Evolutionary conservation across 2,329 filamentous ascomycete species (phyloP).

Genomic region (Incumbomyces lentus): DNA sequence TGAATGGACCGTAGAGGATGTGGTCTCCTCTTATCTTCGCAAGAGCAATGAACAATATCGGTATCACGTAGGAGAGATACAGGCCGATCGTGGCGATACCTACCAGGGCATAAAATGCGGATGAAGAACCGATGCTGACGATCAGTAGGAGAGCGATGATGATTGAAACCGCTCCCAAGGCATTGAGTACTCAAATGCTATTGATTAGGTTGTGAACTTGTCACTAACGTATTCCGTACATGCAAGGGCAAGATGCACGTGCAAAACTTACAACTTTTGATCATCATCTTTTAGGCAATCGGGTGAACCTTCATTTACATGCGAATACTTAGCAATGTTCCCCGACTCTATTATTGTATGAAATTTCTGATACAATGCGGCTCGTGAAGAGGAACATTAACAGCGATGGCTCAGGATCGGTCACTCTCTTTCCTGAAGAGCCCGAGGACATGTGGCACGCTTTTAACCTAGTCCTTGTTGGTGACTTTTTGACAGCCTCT

Average conservation of each 20-base stretch:
- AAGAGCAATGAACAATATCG: constrained; percentile 36
- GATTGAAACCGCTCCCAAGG: constrained; percentile 10
- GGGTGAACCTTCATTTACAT: too few species aligned
- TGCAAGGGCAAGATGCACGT: too few species aligned
- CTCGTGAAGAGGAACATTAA: constrained; percentile 59
- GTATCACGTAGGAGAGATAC: constrained; percentile 39
- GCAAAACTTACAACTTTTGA: too few species aligned
- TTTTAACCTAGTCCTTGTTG: constrained; percentile 60
- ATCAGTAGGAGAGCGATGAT: constrained; percentile 12
- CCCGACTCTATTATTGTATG: too few species aligned
- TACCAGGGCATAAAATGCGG: constrained; percentile 22
- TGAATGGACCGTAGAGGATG: constrained; percentile 1
- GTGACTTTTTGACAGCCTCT: constrained; percentile 54
- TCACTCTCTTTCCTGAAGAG: constrained; percentile 60
- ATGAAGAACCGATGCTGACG: constrained; percentile 14
- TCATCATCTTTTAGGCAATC: too few species aligned
- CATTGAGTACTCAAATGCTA: too few species aligned
- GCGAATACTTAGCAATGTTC: too few species aligned
- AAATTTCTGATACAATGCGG: constrained; percentile 40
- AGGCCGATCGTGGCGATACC: constrained; percentile 28
- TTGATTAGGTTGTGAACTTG: too few species aligned
- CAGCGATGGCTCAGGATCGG: constrained; percentile 53
- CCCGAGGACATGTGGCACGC: constrained; percentile 73
- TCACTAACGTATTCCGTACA: too few species aligned
- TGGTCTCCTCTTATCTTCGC: constrained; percentile 19